These are phyloP conservation scores for Globisporangium paddicum DNA, from an alignment of 352 stramenopile genomes.

Conservation along the genomic window DNA sequence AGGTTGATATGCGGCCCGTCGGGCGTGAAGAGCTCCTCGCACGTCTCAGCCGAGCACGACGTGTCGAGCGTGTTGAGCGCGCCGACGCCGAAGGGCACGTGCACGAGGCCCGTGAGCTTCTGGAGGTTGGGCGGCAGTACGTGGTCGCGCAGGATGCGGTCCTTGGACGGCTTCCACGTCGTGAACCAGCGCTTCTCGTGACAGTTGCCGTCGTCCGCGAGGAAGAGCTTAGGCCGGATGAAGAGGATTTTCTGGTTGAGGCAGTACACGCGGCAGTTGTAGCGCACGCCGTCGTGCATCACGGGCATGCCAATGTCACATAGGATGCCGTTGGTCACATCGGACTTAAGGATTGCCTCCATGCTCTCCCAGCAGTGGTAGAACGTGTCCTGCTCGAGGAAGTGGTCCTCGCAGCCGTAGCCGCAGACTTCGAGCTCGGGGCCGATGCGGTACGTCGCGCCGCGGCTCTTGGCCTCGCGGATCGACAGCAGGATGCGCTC, in stretches of 20 bases:
- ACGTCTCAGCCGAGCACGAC: slow-evolving; percentile 91
- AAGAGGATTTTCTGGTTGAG: slow-evolving; percentile 91
- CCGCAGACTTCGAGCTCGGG: slow-evolving; percentile 98
- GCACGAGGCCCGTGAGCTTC: slow-evolving; percentile 63
- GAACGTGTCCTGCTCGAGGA: slow-evolving; percentile 98
- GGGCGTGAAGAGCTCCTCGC: slow-evolving; percentile 98
- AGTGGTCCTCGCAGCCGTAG: slow-evolving; percentile 99
- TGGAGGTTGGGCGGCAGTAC: slow-evolving; percentile 82
- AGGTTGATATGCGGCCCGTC: slow-evolving; percentile 94
- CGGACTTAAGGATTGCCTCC: slow-evolving; percentile 72
- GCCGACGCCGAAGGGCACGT: slow-evolving; percentile 78
- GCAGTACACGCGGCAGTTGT: slow-evolving; percentile 98
- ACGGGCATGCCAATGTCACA: slow-evolving; percentile 99
- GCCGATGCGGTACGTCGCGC: slow-evolving; percentile 93
- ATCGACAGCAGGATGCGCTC: slow-evolving; percentile 90
- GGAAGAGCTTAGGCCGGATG: slow-evolving; percentile 92
- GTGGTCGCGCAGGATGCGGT: slow-evolving; percentile 36
- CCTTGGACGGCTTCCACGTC: slow-evolving; percentile 81
- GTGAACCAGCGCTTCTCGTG: slow-evolving; percentile 93
- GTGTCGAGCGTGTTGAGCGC: slow-evolving; percentile 86
- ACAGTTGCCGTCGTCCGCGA: slow-evolving; percentile 98
- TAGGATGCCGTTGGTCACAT: slow-evolving; percentile 92
- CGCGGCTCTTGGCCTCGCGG: slow-evolving; percentile 72
- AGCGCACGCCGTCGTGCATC: slow-evolving; percentile 93
- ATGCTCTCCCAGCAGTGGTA: slow-evolving; percentile 97